A percentile compares a stretch with the other conserved stretches of the same genome.
These are phyloP conservation scores for Dianthus caryophyllus DNA, from an alignment of 148 eudicot genomes.

Conservation along the genomic window DNA sequence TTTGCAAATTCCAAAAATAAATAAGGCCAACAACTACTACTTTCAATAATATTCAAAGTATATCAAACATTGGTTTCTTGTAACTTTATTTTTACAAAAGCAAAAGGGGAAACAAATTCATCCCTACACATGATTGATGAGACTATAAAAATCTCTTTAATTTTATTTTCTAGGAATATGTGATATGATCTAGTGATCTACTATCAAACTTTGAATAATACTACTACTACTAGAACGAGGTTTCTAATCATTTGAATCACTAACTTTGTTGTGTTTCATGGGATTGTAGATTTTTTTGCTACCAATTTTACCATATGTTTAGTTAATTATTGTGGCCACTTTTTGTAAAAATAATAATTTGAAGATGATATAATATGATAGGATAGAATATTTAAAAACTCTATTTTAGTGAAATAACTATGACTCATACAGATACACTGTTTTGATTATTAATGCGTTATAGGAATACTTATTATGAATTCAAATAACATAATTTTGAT, in stretches of 20 bases:
- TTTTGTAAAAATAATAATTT: too few relatives aligned
- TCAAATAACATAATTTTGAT: too few relatives aligned
- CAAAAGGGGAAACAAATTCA: conserved; percentile 13
- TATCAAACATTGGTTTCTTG: conserved; percentile 27
- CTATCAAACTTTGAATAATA: too few relatives aligned
- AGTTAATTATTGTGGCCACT: too few relatives aligned
- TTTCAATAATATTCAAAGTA: too few relatives aligned
- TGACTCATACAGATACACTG: too few relatives aligned
- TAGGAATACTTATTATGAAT: too few relatives aligned
- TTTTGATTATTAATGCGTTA: too few relatives aligned
- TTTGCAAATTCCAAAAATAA: conserved; percentile 29
- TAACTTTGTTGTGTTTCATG: conserved; percentile 28
- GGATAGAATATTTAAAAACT: too few relatives aligned
- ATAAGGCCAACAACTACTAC: not conserved
- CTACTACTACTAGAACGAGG: not conserved
- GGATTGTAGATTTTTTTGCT: conserved; percentile 11
- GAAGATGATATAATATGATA: too few relatives aligned
- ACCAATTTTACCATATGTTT: conserved; percentile 9
- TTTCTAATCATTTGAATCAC: conserved; percentile 35
- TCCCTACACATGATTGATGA: not conserved
- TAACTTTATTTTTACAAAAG: conserved; percentile 11
- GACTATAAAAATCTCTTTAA: not conserved
- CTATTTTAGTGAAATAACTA: too few relatives aligned
- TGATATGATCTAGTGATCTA: not conserved
- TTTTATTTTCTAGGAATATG: conserved; percentile 28